Base-by-base conservation (phyloP, 495 filamentous ascomycete genomes). In the Platismatia glauca region DNA sequence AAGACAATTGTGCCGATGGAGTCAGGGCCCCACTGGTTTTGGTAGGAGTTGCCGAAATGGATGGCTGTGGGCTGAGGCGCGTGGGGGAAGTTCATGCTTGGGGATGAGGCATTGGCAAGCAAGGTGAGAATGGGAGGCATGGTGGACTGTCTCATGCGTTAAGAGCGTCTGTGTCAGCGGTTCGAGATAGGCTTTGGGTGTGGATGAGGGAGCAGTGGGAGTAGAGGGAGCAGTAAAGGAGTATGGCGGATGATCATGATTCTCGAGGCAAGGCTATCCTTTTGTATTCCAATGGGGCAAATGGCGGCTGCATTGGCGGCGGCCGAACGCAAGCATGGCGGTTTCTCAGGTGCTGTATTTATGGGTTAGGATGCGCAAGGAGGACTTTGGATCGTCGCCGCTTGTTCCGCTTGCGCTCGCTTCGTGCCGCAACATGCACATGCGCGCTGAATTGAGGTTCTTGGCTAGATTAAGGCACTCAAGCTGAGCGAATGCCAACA, bases 1-100 rank as follows among this genome's bases (percentile, higher is more conserved):
- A 66, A 66, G 24, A 59, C 13, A 7, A 63, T 59, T 15, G 60
- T 63, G 22, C 48, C 64, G 38, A 60, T 59, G 34, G 60, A 38
- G 15, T 66, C 64, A 33, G 64, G 60, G 11, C 50, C 48, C 52
- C 60, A 62, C 24, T 34, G 52, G 5, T 16, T 62, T 38, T 62
- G 60, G 24, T 39, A 34, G 39, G n/a, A 35, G 24, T 15, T 1
- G 22, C 22, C 35, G 52, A 46, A 46, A 3, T 31, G 37, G 6
- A 43, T 8, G 12, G 15, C 22, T 4, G 46, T 35, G 1, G 22
- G 31, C 29, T 50, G n/a, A 3, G 34, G 18, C 29, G 20, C 0
- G 22, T 20, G 16, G 35, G 33, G 2, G 20, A 11, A 4, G 5
- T 16, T 29, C 22, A 50, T 5, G 16, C 11, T 50, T 50, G 46